phyloP scores from a whole-genome alignment of 78 protist species.

The Pigoraptor vietnamica region DNA sequence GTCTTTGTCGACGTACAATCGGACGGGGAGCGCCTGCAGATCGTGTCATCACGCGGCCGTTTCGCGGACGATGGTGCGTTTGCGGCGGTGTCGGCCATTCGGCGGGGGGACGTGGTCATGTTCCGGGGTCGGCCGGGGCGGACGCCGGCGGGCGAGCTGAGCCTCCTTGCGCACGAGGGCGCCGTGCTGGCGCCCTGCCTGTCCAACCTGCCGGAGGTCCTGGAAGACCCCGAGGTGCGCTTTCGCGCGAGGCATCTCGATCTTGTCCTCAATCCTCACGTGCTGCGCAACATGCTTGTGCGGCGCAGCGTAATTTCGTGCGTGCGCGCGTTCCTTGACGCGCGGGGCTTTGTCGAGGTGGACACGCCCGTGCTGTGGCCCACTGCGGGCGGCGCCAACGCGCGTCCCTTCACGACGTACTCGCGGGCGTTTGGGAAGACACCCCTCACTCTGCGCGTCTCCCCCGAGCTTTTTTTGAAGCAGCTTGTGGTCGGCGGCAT shows the following conservation, averaged over 20 bases:
- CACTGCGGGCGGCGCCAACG: constrained; percentile 96
- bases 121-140: neutral
- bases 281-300: neutral
- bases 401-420: constrained; percentile 95
- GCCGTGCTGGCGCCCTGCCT: neutral
- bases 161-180: neutral
- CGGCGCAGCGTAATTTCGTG: neutral
- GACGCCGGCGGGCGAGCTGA: neutral
- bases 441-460: constrained; percentile 88
- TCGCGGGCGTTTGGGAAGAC: constrained; percentile 84
- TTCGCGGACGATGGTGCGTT: neutral
- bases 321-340: constrained; percentile 70
- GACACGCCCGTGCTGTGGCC: constrained; percentile 95
- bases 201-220: neutral
- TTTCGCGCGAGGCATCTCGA: neutral
- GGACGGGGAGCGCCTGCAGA: neutral
- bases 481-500: constrained; percentile 96
- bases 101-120: neutral
- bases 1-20: neutral
- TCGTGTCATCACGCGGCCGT: neutral
- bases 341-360: constrained; percentile 78
- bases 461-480: constrained; percentile 99
- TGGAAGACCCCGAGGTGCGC: neutral
- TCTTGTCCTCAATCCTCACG: neutral
- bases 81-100: neutral